Base-by-base conservation (phyloP, 257 asterid species). In the Cinchona pubescens region DNA sequence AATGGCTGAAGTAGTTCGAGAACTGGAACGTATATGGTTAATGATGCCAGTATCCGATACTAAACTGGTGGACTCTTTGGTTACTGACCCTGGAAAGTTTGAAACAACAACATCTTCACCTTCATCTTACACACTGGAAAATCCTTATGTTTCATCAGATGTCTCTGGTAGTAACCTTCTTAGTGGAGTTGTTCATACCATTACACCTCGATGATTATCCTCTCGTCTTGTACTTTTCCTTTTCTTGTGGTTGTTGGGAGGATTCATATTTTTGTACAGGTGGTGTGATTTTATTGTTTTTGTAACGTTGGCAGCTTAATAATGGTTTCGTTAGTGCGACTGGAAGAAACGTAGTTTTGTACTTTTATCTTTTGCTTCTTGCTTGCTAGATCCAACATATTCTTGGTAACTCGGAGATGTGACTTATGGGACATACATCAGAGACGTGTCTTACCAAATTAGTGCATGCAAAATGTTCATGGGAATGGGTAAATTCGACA, bases 1-100 rank as follows among this genome's bases (percentile, higher is more conserved):
- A 35, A 80, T 83, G 87, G 63, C 80, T 3, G 82, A 83, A 58
- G 84, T 83, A 61, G 82, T 80, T 35, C 77, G 87, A 56, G 87
- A 60, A 67, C 79, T 83, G 7, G 84, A 83, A 51, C 45, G 34
- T 79, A 77, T 80, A 75, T 77, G 76, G 68, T 29, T 4, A 14
- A 77, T 74, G 82, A 72, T 83, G 79, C 87, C 84, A 18, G 81
- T 53, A 7, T 74, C 67, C 21, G 84, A 83, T 56, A 68, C 73
- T 53, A 51, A 4, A 65, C 51, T 43, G 35, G 73, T 32, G 21
- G 78, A 80, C 8, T 72, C 80, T 9, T 5, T 23, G 67, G 75
- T 73, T 23, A 71, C 77, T 21, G 84, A 83, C 14, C 13, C 79
- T 29, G 77, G 60, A 55, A 81, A 72, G 32, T 69, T 40, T 53